Conservation (phyloP, 2,329 filamentous ascomycete species). For the Curvularia sp. region DNA sequence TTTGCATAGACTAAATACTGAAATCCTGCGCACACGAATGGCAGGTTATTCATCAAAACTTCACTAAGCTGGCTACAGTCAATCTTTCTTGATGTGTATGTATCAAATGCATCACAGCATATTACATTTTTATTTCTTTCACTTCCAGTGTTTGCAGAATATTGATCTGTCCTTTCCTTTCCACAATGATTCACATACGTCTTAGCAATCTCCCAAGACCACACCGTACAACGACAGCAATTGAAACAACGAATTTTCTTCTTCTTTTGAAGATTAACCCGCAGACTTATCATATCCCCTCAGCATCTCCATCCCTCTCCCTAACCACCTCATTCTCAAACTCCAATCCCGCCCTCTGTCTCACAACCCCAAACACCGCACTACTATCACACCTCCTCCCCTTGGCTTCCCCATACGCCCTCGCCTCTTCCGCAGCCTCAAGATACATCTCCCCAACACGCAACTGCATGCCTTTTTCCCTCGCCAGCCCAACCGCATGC, state of each 20-base stretch:
- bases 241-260: no score
- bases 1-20: constrained; percentile 9
- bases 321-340: constrained; percentile 55
- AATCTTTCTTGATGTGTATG: background rate
- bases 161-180: no score
- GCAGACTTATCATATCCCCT: background rate
- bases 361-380: constrained; percentile 59
- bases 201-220: background rate
- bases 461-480: constrained; percentile 50
- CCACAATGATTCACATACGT: no score
- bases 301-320: constrained; percentile 21
- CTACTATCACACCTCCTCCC: constrained; percentile 58
- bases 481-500: constrained; percentile 57
- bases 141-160: no score
- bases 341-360: constrained; percentile 53
- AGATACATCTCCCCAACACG: constrained; percentile 56
- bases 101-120: background rate
- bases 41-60: background rate
- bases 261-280: no score
- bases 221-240: no score
- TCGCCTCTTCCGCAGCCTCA: constrained; percentile 55
- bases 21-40: background rate
- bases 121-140: background rate
- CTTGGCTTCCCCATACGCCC: constrained; percentile 46
- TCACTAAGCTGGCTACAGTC: background rate